A percentile compares a stretch with the other conserved stretches of the same genome.
Conservation (phyloP, 2,329 filamentous ascomycete species). For the Paracamarosporium sp. region DNA sequence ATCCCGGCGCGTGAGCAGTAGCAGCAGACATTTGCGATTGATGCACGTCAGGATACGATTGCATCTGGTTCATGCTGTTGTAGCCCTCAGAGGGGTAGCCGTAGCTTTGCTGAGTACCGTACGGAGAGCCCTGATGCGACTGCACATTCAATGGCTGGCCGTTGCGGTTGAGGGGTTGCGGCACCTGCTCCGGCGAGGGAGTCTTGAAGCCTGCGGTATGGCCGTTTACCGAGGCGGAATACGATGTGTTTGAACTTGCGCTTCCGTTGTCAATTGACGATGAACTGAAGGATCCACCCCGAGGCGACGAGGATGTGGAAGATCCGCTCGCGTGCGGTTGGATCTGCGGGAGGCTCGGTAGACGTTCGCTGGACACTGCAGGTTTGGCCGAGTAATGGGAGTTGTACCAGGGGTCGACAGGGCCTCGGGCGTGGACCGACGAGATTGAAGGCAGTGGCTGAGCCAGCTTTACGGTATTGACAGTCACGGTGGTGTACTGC, state of each 20-base stretch:
- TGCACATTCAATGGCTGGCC: slow-evolving; percentile 46
- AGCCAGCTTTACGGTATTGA: slow-evolving; percentile 86
- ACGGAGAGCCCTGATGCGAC: slow-evolving; percentile 48
- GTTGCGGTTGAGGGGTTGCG: slow-evolving; percentile 50
- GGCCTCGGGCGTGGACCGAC: slow-evolving; percentile 81
- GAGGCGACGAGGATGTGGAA: slow-evolving; percentile 75
- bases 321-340: slow-evolving; percentile 69
- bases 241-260: slow-evolving; percentile 62
- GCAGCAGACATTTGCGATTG: slow-evolving; percentile 78
- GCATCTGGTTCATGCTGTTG: slow-evolving; percentile 79
- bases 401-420: slow-evolving; percentile 75
- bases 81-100: slow-evolving; percentile 47
- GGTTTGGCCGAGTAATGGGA: slow-evolving; percentile 69
- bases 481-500: slow-evolving; percentile 13
- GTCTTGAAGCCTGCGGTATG: slow-evolving; percentile 71
- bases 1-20: slow-evolving; percentile 76
- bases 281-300: slow-evolving; percentile 75
- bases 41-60: slow-evolving; percentile 85
- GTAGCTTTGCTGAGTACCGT: slow-evolving; percentile 48
- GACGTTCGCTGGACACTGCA: slow-evolving; percentile 74
- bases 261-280: slow-evolving; percentile 57
- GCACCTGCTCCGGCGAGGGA: slow-evolving; percentile 72
- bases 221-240: slow-evolving; percentile 62
- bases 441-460: slow-evolving; percentile 77
- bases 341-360: slow-evolving; percentile 74